Evolutionary conservation across 352 stramenopile genomes (phyloP).

Genomic region (Pythium periplocum): DNA sequence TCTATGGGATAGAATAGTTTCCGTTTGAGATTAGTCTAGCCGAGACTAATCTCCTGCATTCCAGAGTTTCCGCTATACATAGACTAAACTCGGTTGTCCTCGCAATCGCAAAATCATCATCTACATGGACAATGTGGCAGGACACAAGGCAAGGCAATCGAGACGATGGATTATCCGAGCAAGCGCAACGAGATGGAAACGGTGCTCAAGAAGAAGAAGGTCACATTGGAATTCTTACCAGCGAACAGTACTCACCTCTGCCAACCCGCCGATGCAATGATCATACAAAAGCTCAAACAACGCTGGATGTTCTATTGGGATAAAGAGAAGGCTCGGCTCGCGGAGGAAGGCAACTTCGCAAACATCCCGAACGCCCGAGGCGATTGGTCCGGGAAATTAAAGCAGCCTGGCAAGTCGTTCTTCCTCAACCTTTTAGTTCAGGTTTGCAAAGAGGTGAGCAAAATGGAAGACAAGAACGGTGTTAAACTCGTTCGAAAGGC

Average conservation of each 20-base stretch:
- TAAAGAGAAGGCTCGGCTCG: conserved; percentile 9
- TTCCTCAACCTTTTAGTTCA: conserved; percentile 7
- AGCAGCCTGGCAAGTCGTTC: conserved; percentile 7
- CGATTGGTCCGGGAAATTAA: conserved; percentile 10
- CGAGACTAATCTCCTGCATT: too few species aligned
- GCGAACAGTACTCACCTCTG: conserved; percentile 12
- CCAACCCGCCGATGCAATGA: conserved; percentile 6
- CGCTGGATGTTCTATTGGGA: conserved; percentile 5
- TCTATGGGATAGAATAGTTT: too few species aligned
- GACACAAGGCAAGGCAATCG: not conserved
- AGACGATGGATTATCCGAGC: not conserved
- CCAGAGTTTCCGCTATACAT: too few species aligned
- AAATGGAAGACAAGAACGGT: conserved; percentile 9
- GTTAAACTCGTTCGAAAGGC: conserved; percentile 14
- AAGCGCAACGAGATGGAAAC: not conserved
- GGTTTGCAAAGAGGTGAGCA: conserved; percentile 7
- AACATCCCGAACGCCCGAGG: conserved; percentile 7
- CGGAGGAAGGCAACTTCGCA: not conserved
- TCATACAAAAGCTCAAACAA: conserved; percentile 10
- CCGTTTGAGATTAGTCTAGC: too few species aligned
- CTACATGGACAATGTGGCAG: conserved; percentile 4
- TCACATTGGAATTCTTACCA: conserved; percentile 4
- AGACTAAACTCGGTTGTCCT: too few species aligned
- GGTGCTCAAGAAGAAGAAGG: not conserved
- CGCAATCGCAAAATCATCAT: not conserved